These are phyloP conservation scores for Grammothele lineata DNA, from an alignment of 768 basidiomycete species.

Conservation along the genomic window DNA sequence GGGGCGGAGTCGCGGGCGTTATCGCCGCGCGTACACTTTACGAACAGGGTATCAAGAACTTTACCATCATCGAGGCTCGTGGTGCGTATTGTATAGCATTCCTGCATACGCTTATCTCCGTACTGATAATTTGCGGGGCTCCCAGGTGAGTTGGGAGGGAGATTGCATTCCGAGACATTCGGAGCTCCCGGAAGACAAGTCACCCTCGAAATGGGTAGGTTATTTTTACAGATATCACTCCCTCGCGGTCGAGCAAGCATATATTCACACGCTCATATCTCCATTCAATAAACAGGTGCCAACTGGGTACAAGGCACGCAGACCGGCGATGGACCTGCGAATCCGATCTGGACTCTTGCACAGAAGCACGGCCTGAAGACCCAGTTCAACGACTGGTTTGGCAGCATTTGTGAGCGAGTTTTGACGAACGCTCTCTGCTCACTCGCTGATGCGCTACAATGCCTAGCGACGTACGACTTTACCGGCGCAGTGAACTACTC, in stretches of 20 bases:
- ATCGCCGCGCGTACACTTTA: slow-evolving; percentile 57
- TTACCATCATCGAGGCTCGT: slow-evolving; percentile 52
- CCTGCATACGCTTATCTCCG: not conserved
- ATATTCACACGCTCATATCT: too few species aligned
- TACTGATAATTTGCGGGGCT: not conserved
- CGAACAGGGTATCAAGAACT: slow-evolving; percentile 47
- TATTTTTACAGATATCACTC: too few species aligned
- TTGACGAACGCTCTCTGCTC: too few species aligned
- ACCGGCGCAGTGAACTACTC: slow-evolving; percentile 44
- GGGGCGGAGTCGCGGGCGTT: slow-evolving; percentile 59
- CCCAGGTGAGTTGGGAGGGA: slow-evolving; percentile 46
- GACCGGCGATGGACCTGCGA: slow-evolving; percentile 39
- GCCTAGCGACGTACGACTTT: slow-evolving; percentile 46
- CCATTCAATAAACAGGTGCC: slow-evolving; percentile 13
- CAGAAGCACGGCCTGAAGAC: slow-evolving; percentile 46
- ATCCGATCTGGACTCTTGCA: slow-evolving; percentile 53
- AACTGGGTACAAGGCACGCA: slow-evolving; percentile 41
- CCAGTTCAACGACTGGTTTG: slow-evolving; percentile 31
- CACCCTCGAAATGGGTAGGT: slow-evolving; percentile 36
- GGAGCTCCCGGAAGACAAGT: slow-evolving; percentile 33
- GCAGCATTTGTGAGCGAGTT: slow-evolving; percentile 21
- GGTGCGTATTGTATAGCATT: not conserved
- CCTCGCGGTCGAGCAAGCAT: slow-evolving; percentile 38
- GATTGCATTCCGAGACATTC: slow-evolving; percentile 42
- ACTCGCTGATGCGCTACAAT: too few species aligned